Base-by-base conservation (phyloP, 352 stramenopile genomes). In the Saprolegnia parasitica region DNA sequence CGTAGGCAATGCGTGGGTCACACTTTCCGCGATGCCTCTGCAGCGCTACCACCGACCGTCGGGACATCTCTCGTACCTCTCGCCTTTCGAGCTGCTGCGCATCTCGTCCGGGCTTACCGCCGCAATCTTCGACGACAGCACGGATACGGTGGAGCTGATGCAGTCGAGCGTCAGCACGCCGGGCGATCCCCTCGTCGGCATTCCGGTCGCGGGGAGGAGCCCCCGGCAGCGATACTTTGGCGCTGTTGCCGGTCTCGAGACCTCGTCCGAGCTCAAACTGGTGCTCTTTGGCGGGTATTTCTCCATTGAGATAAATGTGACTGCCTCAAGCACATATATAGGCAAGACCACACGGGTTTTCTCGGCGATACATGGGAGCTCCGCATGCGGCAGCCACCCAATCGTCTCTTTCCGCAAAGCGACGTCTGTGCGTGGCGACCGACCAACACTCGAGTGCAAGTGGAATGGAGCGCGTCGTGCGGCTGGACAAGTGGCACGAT, bases 351-450 rank as follows among this genome's bases (percentile, higher is more conserved):
- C 56, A 88, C 81, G 6, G 71, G 72, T 16, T 62, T 89, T 49
- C 52, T 89, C 10, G 65, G 77, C 20, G 84, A 92, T 72, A 74
- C 89, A 18, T 90, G 82, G 81, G 76, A 80, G 62, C 61, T 92
- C 15, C 65, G 81, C 0, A 24, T 56, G 42, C 42, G 1, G 42
- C 13, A 15, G 42, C 42, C 42, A 49, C 42, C 42, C 13, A n/a
- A 1, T 26, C 89, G 15, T 58, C 77, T 11, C n/a, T 73, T 11
- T 21, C 87, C 1, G 67, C 71, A 9, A 80, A 88, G 50, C 52
- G 67, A 71, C 49, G 68, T 73, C 13, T 89, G 83, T 57, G 75
- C 78, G 23, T 89, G 80, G 80, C 65, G 78, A 37, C 67, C 85
- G 26, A 72, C 74, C 1, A 87, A 84, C 55, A 26, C 75, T 2